phyloP scores from a whole-genome alignment of 2,329 filamentous ascomycete species.

The Hawksworthiomyces lignivorus region DNA sequence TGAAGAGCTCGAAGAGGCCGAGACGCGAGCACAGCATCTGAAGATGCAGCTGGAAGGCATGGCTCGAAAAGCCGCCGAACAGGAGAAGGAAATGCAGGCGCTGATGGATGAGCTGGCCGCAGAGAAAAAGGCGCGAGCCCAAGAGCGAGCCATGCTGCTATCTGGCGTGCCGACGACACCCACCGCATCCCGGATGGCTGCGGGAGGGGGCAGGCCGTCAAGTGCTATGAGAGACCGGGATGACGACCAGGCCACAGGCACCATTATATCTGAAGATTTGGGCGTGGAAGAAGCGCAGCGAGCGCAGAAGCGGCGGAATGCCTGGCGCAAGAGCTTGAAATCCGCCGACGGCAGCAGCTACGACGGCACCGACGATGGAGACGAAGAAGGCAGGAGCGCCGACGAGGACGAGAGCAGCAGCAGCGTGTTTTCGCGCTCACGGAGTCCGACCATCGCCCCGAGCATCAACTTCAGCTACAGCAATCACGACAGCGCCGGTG shows the following conservation, averaged over 20 bases:
- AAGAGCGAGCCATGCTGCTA: constrained; percentile 27
- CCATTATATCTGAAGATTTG: constrained; percentile 40
- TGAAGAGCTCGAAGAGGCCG: constrained; percentile 50
- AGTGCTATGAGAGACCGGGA: background rate
- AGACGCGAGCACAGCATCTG: constrained; percentile 44
- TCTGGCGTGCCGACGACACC: constrained; percentile 14
- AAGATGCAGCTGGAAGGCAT: constrained; percentile 55
- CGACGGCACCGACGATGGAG: constrained; percentile 38
- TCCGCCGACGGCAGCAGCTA: constrained; percentile 35
- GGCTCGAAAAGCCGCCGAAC: constrained; percentile 43
- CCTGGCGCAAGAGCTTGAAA: constrained; percentile 30
- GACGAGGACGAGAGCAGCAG: constrained; percentile 34
- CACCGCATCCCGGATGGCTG: background rate
- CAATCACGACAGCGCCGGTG: constrained; percentile 9
- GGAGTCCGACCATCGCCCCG: constrained; percentile 46
- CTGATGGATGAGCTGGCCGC: constrained; percentile 38
- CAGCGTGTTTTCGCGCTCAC: constrained; percentile 54
- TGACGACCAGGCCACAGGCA: constrained; percentile 5
- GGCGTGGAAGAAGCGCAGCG: constrained; percentile 42
- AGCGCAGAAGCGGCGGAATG: constrained; percentile 28
- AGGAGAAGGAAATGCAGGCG: constrained; percentile 40
- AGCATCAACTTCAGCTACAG: constrained; percentile 14
- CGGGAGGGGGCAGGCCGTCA: background rate
- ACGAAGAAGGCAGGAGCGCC: constrained; percentile 41
- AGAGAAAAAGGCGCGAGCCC: constrained; percentile 40